Evolutionary conservation across 1,284 basidiomycete species (phyloP), one percentile per base, ranked within the genome.

Genomic region (Cryptococcus jaspeensis): DNA sequence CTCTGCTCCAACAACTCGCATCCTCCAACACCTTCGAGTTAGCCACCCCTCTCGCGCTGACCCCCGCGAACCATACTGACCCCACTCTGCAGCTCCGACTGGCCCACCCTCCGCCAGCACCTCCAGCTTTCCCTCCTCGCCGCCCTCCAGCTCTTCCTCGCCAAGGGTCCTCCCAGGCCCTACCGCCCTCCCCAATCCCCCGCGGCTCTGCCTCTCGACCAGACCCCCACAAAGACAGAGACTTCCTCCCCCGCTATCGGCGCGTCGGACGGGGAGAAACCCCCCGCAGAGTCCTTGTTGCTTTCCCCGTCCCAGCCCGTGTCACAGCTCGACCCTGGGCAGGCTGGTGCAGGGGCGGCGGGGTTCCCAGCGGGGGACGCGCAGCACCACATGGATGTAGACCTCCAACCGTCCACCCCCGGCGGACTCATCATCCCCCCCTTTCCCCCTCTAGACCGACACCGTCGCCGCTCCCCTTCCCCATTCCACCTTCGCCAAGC

Each of bases 391-490:
- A 48, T 43, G 15, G 50, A 80, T 2, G 56, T 61, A 20, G 66
- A 72, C 12, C 54, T 70, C 5, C 60, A 56, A 40, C 75, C 77
- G 0, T 74, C 72, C 0, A 79, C 78, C 8, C 60, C 56, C 0
- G 88, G 89, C 3, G 89, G 89, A 28, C 78, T 91, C 16, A 87
- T 86, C 62, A 78, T 93, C 12, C 84, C 90, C 5, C 90, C 91
- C 0, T 93, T 93, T 69, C 86, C 86, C 12, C 83, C 85, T 22
- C 82, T 75, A n/a, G 64, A 76, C 38, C 65, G 62, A 73, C 79
- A 50, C 75, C 79, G 62, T 80, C 81, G 55, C 66, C 32, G 22
- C 18, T 20, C 32, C 13, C 48, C 48, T 11, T 38, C 48, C 11
- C 48, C 48, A 13, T 23, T 36, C 46, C 46, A 25, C 36, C 46